phyloP scores from a whole-genome alignment of 1,284 basidiomycete genomes.

The Heliocybe sulcata region DNA sequence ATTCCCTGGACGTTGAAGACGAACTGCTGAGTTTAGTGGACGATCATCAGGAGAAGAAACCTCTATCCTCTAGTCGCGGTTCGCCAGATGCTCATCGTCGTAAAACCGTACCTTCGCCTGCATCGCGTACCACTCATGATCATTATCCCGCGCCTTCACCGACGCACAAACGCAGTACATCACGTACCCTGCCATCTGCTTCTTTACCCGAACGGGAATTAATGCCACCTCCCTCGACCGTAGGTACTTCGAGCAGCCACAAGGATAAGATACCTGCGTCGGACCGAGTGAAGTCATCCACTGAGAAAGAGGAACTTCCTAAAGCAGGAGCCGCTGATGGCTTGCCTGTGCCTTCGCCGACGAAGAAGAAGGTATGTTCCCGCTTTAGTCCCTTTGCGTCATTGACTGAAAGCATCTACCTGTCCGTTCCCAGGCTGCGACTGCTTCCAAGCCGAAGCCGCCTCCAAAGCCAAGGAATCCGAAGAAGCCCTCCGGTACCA shows the following conservation, averaged over 20 bases:
- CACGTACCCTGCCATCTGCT: conserved; percentile 8
- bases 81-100: background rate
- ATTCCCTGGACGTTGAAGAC: conserved; percentile 58
- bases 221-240: conserved; percentile 48
- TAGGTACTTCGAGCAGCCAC: conserved; percentile 9
- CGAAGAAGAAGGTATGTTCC: background rate
- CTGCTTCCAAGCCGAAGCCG: conserved; percentile 29
- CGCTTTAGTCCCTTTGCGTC: background rate
- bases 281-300: conserved; percentile 15
- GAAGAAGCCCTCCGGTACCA: conserved; percentile 10
- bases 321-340: conserved; percentile 31
- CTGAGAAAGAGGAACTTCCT: conserved; percentile 36
- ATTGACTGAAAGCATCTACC: conserved; percentile 5
- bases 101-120: background rate
- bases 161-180: background rate
- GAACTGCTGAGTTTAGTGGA: conserved; percentile 63
- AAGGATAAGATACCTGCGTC: conserved; percentile 7
- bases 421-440: conserved; percentile 19
- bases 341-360: background rate
- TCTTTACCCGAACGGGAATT: conserved; percentile 37
- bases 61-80: background rate
- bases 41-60: conserved; percentile 24
- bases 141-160: background rate
- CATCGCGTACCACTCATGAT: background rate
- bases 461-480: conserved; percentile 29